Base-by-base conservation (phyloP, 495 filamentous ascomycete species). In the Xylaria telfairii region DNA sequence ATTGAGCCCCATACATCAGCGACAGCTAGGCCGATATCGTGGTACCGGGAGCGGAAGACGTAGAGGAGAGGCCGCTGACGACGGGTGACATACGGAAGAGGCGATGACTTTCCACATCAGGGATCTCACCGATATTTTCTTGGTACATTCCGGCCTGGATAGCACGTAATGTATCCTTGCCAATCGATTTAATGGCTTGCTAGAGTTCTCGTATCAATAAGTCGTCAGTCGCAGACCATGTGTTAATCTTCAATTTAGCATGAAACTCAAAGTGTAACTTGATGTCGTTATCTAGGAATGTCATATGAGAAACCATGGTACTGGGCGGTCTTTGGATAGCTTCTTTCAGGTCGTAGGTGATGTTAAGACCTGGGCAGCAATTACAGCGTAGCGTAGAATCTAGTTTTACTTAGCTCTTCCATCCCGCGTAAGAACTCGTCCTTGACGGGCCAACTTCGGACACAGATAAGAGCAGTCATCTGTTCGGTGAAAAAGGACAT, bases 301-400 rank as follows among this genome's bases (percentile, higher is more conserved):
- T 64, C 24, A 68, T 70, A n/a, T 73, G 65, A 19, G 53, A 34
- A 8, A 65, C n/a, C 24, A 81, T 63, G 13, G 72, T 70, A 2
- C 65, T 13, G 44, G 73, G 77, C 6, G 67, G 62, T 41, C 56
- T 49, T 0, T 46, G 37, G 9, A 74, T 69, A 7, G 72, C 44
- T 2, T 41, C 69, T 10, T 76, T 57, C 2, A 84, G 71, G 0
- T 53, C 67, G 56, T 83, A 78, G 54, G 79, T 77, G n/a, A 79
- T 80, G 46, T 84, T 81, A 5, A 84, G n/a, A 79, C 54, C 24
- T 84, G 82, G 3, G 75, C 75, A 30, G 82, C 78, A 59, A 84
- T 83, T 1, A 83, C 75, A 3, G 77, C 69, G 56, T 74, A 77
- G 2, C 82, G 64, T 8, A 81, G 63, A 2, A 82, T 32, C 59